phyloP scores from a whole-genome alignment of 202 grass and related monocot species.

The Carex sylvatica region DNA sequence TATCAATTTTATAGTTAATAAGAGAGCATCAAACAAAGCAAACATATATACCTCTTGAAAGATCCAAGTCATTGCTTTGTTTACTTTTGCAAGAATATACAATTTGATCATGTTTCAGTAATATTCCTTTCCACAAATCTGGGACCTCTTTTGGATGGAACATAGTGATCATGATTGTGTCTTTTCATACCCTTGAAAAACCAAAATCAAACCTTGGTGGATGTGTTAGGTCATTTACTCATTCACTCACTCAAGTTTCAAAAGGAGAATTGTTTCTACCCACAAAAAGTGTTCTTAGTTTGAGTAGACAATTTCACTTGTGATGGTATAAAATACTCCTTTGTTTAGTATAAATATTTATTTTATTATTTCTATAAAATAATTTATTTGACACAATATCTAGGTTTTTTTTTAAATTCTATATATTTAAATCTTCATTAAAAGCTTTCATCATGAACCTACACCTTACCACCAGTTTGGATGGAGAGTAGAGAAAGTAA shows the following conservation, averaged over 20 bases:
- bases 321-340: not conserved
- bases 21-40: not conserved
- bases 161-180: not conserved
- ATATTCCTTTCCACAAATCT: conserved; percentile 7
- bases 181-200: conserved; percentile 12
- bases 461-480: not conserved
- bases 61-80: not conserved
- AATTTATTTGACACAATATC: not conserved
- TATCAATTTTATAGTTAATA: conserved; percentile 2
- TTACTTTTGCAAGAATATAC: not conserved
- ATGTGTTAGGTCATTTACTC: conserved; percentile 15
- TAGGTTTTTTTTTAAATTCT: no score
- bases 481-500: no score
- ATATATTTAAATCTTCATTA: not conserved
- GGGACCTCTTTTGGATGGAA: conserved; percentile 1
- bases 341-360: not conserved
- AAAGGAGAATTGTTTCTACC: not conserved
- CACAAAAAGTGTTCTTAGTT: not conserved
- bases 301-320: not conserved
- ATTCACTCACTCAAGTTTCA: not conserved
- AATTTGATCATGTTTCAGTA: conserved; percentile 8
- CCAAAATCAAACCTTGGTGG: conserved; percentile 17
- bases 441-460: not conserved
- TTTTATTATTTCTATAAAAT: not conserved
- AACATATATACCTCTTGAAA: not conserved